Conservation (phyloP, 352 stramenopile species). For the Elongisporangium prolatum region DNA sequence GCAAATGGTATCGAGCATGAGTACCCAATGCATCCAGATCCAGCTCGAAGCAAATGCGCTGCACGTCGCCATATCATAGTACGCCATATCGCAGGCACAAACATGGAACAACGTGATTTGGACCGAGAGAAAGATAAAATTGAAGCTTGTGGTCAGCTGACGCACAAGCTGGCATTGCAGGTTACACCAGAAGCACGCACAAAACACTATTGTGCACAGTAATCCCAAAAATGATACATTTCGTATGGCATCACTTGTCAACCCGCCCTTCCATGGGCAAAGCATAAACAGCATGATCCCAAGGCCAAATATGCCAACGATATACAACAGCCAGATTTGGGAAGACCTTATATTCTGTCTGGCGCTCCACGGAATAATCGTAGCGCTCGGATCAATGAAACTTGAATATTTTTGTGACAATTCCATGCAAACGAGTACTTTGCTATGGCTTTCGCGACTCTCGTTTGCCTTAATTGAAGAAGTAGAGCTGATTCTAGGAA, state of each 20-base stretch:
- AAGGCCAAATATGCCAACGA: not conserved
- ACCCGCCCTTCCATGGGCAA: not conserved
- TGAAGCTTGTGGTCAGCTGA: constrained; percentile 6
- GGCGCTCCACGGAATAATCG: not conserved
- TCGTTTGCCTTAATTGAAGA: not conserved
- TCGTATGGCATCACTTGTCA: not conserved
- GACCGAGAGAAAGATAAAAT: constrained; percentile 17
- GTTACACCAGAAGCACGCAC: constrained; percentile 1
- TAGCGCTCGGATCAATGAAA: not conserved
- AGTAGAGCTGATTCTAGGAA: too few species aligned
- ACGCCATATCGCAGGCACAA: constrained; percentile 10
- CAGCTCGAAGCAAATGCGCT: not conserved
- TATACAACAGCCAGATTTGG: not conserved
- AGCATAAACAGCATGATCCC: not conserved
- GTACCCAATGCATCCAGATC: constrained; percentile 16
- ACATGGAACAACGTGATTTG: constrained; percentile 13
- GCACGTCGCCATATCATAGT: not conserved
- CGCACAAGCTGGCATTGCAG: constrained; percentile 6
- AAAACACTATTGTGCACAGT: not conserved
- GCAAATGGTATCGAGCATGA: constrained; percentile 10
- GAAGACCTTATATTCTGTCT: not conserved
- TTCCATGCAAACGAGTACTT: not conserved
- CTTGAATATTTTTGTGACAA: not conserved
- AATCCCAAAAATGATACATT: not conserved
- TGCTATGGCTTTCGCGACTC: not conserved